Conservation (phyloP, 2,329 filamentous ascomycete genomes). For the Ophiocordyceps unilateralis region DNA sequence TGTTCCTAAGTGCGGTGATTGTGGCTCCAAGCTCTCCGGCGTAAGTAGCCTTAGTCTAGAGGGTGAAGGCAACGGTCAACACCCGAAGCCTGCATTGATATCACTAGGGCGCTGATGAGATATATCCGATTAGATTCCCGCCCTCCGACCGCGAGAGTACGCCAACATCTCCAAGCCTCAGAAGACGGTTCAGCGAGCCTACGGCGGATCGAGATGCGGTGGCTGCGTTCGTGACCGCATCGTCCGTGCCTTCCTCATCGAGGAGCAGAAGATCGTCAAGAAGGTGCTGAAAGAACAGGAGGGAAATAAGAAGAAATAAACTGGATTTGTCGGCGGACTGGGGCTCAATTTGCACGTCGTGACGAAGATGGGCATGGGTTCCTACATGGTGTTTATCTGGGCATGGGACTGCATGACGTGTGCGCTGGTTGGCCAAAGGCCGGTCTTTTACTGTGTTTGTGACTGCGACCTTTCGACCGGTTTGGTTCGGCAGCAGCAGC, state of each 20-base stretch:
- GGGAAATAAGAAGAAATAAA: slow-evolving; percentile 57
- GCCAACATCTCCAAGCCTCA: slow-evolving; percentile 91
- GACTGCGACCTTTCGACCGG: slow-evolving; percentile 26
- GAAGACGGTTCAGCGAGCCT: slow-evolving; percentile 98
- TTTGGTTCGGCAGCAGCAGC: no score
- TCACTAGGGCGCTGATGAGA: slow-evolving; percentile 4
- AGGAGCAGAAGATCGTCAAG: slow-evolving; percentile 99
- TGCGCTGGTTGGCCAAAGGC: slow-evolving; percentile 16
- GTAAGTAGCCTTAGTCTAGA: slow-evolving; percentile 45
- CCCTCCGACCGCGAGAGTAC: slow-evolving; percentile 97
- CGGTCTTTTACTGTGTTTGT: slow-evolving; percentile 27
- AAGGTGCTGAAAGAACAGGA: slow-evolving; percentile 99
- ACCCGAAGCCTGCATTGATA: neutral
- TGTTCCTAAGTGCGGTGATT: slow-evolving; percentile 98
- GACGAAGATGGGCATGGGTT: slow-evolving; percentile 9
- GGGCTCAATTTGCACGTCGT: slow-evolving; percentile 17
- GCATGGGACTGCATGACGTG: slow-evolving; percentile 32
- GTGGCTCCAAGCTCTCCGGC: slow-evolving; percentile 90
- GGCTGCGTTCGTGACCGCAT: slow-evolving; percentile 98
- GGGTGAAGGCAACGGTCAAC: neutral
- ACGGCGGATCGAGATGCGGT: slow-evolving; percentile 95
- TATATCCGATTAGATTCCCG: slow-evolving; percentile 49
- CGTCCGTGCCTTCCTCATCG: slow-evolving; percentile 95
- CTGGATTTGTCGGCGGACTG: slow-evolving; percentile 11
- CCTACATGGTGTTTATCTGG: slow-evolving; percentile 16